These are phyloP conservation scores for Hemisphaericaspora nanyangensis DNA, from an alignment of 805 yeast species.

Conservation along the genomic window DNA sequence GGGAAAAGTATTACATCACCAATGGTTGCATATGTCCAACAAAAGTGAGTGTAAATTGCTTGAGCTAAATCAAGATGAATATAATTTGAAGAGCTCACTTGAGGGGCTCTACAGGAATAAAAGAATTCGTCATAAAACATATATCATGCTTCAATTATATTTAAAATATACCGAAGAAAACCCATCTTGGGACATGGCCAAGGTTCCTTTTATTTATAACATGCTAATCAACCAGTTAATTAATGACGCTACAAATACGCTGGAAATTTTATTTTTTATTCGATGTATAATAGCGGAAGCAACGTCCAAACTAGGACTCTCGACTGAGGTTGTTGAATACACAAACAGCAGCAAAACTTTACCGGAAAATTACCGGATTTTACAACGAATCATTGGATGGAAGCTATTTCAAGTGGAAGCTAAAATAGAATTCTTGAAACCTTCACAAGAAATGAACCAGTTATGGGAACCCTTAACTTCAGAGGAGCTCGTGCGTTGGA, in stretches of 20 bases:
- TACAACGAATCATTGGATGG: slow-evolving; percentile 11
- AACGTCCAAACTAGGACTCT: slow-evolving; percentile 10
- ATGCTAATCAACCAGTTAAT: background rate
- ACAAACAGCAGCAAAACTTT: slow-evolving; percentile 2
- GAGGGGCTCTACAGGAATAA: slow-evolving; percentile 1
- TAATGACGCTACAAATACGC: background rate
- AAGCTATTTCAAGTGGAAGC: slow-evolving; percentile 13
- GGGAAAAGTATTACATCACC: slow-evolving; percentile 24
- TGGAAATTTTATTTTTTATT: slow-evolving; percentile 6
- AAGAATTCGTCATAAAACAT: slow-evolving; percentile 2
- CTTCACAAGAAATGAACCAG: slow-evolving; percentile 4
- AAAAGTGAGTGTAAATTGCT: background rate
- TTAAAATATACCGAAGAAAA: background rate
- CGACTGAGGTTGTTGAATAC: slow-evolving; percentile 8
- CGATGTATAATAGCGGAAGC: slow-evolving; percentile 15
- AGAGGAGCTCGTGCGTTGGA: slow-evolving; percentile 8
- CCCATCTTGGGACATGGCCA: background rate
- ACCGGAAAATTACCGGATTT: slow-evolving; percentile 16
- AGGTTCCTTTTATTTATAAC: background rate
- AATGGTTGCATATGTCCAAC: slow-evolving; percentile 4
- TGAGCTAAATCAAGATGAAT: slow-evolving; percentile 5
- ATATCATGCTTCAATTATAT: slow-evolving; percentile 4
- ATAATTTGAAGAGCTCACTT: slow-evolving; percentile 1
- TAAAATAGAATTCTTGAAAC: slow-evolving; percentile 9
- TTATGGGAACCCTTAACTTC: slow-evolving; percentile 1